These are phyloP conservation scores for Poterioochromonas sp. DNA, from an alignment of 352 stramenopile species.

Conservation along the genomic window DNA sequence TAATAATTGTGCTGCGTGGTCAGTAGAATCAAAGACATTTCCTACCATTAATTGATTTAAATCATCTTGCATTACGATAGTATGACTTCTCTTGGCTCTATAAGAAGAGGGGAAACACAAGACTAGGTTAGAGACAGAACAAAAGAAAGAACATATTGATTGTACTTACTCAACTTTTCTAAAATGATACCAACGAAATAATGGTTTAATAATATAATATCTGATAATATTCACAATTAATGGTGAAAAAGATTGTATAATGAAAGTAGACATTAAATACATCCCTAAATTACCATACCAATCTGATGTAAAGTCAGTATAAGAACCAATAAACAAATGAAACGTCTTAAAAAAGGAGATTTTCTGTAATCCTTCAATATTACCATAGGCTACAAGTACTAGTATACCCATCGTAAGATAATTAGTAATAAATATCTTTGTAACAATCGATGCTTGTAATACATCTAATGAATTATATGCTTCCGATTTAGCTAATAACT, in stretches of 20 bases:
- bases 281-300: conserved; percentile 28
- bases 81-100: too few relatives aligned
- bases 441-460: neutral
- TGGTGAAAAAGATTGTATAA: conserved; percentile 6
- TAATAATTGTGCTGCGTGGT: neutral
- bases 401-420: conserved; percentile 16
- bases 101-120: too few relatives aligned
- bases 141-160: too few relatives aligned
- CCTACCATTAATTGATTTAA: neutral
- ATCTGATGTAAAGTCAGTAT: neutral
- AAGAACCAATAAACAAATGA: conserved; percentile 17
- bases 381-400: conserved; percentile 11
- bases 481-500: neutral
- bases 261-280: conserved; percentile 14
- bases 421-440: conserved; percentile 19
- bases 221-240: neutral
- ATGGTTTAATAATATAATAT: conserved; percentile 16
- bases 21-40: neutral
- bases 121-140: too few relatives aligned
- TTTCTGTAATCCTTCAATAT: neutral
- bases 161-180: neutral
- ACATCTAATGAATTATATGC: neutral
- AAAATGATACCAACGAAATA: neutral
- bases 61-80: neutral
- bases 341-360: neutral